Evolutionary conservation across 1,284 basidiomycete genomes (phyloP).

Genomic region (Calocybe gambosa): DNA sequence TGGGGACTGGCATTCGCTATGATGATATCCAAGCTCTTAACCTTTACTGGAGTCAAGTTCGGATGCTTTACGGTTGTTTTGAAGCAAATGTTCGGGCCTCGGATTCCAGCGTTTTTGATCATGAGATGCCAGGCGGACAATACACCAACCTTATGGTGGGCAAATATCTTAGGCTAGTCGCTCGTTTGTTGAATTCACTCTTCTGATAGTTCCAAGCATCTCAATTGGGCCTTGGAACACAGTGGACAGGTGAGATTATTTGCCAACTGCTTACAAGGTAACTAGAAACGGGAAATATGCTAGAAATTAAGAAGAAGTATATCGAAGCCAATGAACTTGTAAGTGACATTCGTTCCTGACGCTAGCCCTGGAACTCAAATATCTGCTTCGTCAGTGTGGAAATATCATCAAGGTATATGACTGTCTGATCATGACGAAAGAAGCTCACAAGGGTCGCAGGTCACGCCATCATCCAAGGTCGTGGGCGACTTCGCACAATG

Average conservation of each 20-base stretch:
- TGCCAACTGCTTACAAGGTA: slow-evolving; percentile 3
- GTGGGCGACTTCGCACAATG: slow-evolving; percentile 99
- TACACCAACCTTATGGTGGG: slow-evolving; percentile 91
- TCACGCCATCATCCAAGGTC: slow-evolving; percentile 98
- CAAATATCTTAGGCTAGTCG: slow-evolving; percentile 7
- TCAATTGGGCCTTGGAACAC: slow-evolving; percentile 94
- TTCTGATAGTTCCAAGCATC: slow-evolving; percentile 88
- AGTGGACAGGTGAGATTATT: slow-evolving; percentile 72
- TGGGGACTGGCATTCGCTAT: slow-evolving; percentile 97
- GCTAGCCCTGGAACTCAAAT: slow-evolving; percentile 9
- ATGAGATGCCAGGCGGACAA: slow-evolving; percentile 99
- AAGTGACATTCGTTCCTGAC: slow-evolving; percentile 23
- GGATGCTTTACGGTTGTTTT: slow-evolving; percentile 93
- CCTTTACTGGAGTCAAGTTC: slow-evolving; percentile 97
- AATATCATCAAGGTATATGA: slow-evolving; percentile 84
- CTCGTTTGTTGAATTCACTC: slow-evolving; percentile 13
- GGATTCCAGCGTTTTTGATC: slow-evolving; percentile 96
- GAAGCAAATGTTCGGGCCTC: slow-evolving; percentile 98
- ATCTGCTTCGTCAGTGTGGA: slow-evolving; percentile 62
- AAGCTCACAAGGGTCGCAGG: slow-evolving; percentile 33
- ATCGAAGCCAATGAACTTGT: slow-evolving; percentile 93
- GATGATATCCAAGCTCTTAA: slow-evolving; percentile 98
- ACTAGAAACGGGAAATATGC: slow-evolving; percentile 15
- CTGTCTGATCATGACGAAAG: neutral
- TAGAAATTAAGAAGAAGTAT: slow-evolving; percentile 98